These are phyloP conservation scores for Diaporthe vexans DNA, from an alignment of 2,329 filamentous ascomycete species.

Conservation along the genomic window DNA sequence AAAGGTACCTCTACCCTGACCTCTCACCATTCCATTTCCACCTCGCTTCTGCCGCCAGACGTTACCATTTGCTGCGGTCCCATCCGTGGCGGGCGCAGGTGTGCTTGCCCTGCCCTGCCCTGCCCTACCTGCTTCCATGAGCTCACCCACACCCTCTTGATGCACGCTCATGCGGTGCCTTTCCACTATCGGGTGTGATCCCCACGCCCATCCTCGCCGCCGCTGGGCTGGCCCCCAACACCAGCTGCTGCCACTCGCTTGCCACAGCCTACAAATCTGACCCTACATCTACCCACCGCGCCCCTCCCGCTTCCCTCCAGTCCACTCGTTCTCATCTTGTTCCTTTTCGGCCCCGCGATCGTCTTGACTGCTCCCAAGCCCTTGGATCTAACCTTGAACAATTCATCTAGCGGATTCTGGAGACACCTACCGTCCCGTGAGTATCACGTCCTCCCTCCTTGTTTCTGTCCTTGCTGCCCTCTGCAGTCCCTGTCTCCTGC, in stretches of 20 bases:
- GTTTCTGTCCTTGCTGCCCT: constrained; percentile 7
- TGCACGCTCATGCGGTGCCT: constrained; percentile 36
- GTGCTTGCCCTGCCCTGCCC: constrained; percentile 22
- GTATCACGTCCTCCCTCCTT: constrained; percentile 48
- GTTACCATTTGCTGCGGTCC: constrained; percentile 26
- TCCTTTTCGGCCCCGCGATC: constrained; percentile 21
- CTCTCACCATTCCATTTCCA: constrained; percentile 12
- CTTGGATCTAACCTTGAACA: constrained; percentile 56
- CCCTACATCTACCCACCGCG: constrained; percentile 37
- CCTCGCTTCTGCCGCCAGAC: constrained; percentile 19
- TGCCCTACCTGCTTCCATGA: constrained; percentile 17
- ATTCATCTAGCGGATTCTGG: constrained; percentile 68
- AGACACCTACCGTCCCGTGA: constrained; percentile 73
- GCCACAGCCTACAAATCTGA: constrained; percentile 41
- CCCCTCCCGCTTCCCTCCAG: constrained; percentile 36
- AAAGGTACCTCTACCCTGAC: constrained; percentile 27
- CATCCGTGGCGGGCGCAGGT: constrained; percentile 31
- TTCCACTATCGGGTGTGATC: constrained; percentile 40
- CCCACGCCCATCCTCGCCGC: constrained; percentile 35
- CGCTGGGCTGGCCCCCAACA: constrained; percentile 26
- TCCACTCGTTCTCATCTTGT: constrained; percentile 31
- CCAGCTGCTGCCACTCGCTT: constrained; percentile 27
- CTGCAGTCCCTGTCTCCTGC: neutral
- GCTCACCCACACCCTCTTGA: constrained; percentile 34
- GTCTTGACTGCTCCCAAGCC: constrained; percentile 19